Evolutionary conservation across 2,329 filamentous ascomycete species (phyloP), one percentile per base, ranked within the genome.

Genomic region (Pseudocercospora fuligena): DNA sequence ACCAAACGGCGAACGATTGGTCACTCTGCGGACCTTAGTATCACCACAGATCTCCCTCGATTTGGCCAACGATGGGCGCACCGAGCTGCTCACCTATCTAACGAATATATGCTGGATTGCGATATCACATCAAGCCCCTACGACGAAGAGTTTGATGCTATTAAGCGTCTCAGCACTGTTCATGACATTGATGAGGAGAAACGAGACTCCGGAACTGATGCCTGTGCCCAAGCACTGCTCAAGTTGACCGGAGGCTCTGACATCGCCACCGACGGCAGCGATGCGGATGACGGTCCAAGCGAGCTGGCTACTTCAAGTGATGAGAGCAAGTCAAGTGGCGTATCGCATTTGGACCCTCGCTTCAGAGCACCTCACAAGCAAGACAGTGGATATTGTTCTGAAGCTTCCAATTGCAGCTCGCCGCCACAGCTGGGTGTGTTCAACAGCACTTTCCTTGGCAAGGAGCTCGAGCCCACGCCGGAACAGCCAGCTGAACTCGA

Each of bases 301-400:
- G 61, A 25, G 3, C 25, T 23, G 16, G 61, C 43, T 29, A 27
- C 29, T 4, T 46, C 69, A 21, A 61, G 25, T 25, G 65, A 66
- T 16, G 69, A 66, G 36, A 46, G 27, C 7, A 40, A 60, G 14
- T 23, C 51, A 23, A 40, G 14, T 29, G 51, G 19, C 21, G 53
- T 40, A 4, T 58, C 54, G 21, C 40, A 57, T 29, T 31, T n/a
- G 16, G 49, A 54, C 29, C 12, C 16, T 29, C 53, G 49, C 56
- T 67, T 46, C 60, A 54, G n/a, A 58, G 62, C 60, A 54, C 60
- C 65, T 19, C 65, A 59, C 33, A 73, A 76, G 58, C 66, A 65
- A 14, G 77, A 79, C 64, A 78, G 77, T 62, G 76, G 77, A 19
- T 79, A 79, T 60, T 74, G 71, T 36, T 78, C 77, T 7, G 74